phyloP scores from a whole-genome alignment of 2,329 filamentous ascomycete genomes.

The Xylogone sp. region DNA sequence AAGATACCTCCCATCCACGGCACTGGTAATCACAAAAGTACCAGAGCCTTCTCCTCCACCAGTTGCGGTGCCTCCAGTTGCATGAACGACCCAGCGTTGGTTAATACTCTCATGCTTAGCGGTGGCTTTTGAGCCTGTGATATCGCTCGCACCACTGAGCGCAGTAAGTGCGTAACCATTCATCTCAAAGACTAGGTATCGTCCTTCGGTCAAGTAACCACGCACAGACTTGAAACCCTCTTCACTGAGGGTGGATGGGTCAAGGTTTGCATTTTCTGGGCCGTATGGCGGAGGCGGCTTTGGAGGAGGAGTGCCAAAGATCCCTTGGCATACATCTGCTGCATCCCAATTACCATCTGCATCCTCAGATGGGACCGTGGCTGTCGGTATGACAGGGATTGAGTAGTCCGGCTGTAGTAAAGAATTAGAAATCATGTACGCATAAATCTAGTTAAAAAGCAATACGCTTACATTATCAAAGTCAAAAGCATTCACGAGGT shows the following conservation, averaged over 20 bases:
- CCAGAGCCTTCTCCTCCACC: constrained; percentile 16
- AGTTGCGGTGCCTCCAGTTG: constrained; percentile 17
- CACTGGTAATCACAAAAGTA: constrained; percentile 33
- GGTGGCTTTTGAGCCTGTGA: constrained; percentile 21
- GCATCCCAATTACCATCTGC: constrained; percentile 39
- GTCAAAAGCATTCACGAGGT: constrained; percentile 43
- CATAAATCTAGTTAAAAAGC: neutral
- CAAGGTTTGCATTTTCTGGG: constrained; percentile 29
- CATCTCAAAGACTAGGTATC: constrained; percentile 46
- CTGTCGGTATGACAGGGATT: constrained; percentile 40
- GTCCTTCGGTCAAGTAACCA: constrained; percentile 48
- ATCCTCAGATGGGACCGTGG: constrained; percentile 36
- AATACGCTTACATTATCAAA: constrained; percentile 22
- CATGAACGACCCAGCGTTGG: constrained; percentile 47
- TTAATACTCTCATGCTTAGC: constrained; percentile 33
- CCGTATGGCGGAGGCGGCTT: constrained; percentile 44
- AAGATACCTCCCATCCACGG: constrained; percentile 34
- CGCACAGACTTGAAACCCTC: constrained; percentile 48
- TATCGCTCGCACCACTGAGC: constrained; percentile 12
- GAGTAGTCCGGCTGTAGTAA: constrained; percentile 37
- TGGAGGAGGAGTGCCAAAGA: constrained; percentile 26
- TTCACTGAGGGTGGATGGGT: constrained; percentile 36
- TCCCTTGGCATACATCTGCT: constrained; percentile 39
- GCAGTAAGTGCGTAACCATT: constrained; percentile 39
- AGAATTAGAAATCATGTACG: neutral